Evolutionary conservation across 371 early-diverging fungal species (phyloP), one percentile per base, ranked within the genome.

Genomic region (Zopfochytrium polystomum): DNA sequence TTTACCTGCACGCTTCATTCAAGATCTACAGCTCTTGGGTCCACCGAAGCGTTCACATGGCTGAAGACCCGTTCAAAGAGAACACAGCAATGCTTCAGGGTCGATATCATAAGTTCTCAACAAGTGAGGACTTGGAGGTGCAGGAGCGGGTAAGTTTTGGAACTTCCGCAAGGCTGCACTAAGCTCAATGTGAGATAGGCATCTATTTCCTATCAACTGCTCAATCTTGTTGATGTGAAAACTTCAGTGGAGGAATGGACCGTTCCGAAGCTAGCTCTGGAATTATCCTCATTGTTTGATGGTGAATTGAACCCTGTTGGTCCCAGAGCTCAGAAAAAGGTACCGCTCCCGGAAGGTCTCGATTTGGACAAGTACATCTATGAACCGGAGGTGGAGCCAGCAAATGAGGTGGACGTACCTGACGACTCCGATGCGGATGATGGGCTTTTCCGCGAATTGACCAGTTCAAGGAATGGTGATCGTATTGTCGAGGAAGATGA

Each of bases 271-370:
- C 58, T 67, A 7, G 67, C 68, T 46, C 29, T 52, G 20, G 52
- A 58, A 2, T 77, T 86, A 11, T 66, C 75, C 9, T 62, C 86
- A 7, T 87, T 93, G 67, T 88, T 88, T 52, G 73, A 74, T 6
- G 90, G 88, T 58, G 95, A 93, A 51, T 76, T 96, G 18, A 93
- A 93, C 58, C 95, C 95, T 0, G 94, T 96, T 0, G 90, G 92
- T 2, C 85, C 89, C n/a, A 90, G 87, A 52, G 94, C 95, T 0
- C 95, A 95, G 70, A 80, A 80, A 57, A 90, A 90, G 67, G 92
- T 96, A 0, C 89, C 91, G 22, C 71, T 92, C 0, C 95, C 94
- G 11, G 89, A 90, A n/a, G 91, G 86, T 11, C 66, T 96, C 55
- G 91, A 92, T 65, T 67, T 95, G 32, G 93, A 93, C 52, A 64